phyloP scores from a whole-genome alignment of 2,329 filamentous ascomycete species.

The Diaporthe caulivora region DNA sequence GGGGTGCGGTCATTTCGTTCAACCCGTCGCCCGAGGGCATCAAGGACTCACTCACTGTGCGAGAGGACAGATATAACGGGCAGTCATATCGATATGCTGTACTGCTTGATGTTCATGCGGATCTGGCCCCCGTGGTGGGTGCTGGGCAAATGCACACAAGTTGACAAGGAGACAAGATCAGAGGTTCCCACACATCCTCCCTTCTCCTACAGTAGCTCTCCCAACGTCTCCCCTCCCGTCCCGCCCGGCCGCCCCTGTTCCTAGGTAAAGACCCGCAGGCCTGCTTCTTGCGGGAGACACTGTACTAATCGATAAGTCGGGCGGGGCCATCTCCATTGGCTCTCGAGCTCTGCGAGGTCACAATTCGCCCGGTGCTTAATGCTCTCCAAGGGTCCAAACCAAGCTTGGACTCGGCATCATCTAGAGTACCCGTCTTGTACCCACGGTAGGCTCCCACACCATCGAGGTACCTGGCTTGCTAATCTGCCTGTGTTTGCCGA shows the following conservation, averaged over 20 bases:
- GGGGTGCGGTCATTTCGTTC: neutral
- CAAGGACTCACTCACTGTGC: conserved; percentile 10
- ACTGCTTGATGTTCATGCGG: conserved; percentile 4
- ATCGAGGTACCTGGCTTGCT: neutral
- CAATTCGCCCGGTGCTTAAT: neutral
- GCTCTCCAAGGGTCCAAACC: conserved; percentile 8
- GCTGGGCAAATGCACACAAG: conserved; percentile 8
- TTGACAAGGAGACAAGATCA: too few species aligned
- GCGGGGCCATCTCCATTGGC: neutral
- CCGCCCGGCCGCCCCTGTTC: neutral
- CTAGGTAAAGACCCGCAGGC: neutral
- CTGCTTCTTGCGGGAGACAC: neutral
- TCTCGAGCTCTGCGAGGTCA: neutral
- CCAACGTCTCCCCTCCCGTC: neutral
- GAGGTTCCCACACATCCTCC: neutral
- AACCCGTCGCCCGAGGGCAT: neutral
- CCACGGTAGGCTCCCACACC: neutral
- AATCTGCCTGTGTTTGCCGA: neutral
- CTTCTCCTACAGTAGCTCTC: neutral
- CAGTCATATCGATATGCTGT: conserved; percentile 5
- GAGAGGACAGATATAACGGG: conserved; percentile 13
- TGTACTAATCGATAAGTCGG: conserved; percentile 11
- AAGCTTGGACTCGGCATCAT: neutral
- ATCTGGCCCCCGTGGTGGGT: conserved; percentile 3
- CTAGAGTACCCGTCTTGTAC: neutral